Conservation (phyloP, 768 basidiomycete genomes). For the Lactifluus volemus region DNA sequence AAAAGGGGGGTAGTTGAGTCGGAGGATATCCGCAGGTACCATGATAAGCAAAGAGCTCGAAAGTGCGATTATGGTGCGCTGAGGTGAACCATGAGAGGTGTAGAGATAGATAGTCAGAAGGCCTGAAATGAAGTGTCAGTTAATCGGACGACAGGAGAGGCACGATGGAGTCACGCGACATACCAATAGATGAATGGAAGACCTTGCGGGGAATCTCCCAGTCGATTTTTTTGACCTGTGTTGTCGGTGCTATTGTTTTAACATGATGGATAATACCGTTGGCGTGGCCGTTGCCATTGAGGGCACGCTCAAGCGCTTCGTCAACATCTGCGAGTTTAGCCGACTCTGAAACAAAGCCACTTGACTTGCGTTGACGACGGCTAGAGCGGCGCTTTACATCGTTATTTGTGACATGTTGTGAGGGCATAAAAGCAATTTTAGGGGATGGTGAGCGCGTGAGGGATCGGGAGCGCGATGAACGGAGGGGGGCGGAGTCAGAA, state of each 20-base stretch:
- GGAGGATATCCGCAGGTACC: conserved; percentile 64
- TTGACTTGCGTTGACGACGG: conserved; percentile 17
- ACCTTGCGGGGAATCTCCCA: conserved; percentile 89
- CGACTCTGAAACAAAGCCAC: conserved; percentile 9
- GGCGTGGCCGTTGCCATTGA: conserved; percentile 4
- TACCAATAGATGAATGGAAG: conserved; percentile 84
- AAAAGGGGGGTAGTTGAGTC: conserved; percentile 57
- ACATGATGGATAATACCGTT: neutral
- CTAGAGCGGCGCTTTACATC: conserved; percentile 17
- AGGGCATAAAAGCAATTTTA: conserved; percentile 18
- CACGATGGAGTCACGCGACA: conserved; percentile 25
- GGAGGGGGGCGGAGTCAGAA: conserved; percentile 17
- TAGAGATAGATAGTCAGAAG: conserved; percentile 59
- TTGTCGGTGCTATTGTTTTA: neutral
- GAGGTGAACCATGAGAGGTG: conserved; percentile 37
- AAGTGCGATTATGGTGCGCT: conserved; percentile 50
- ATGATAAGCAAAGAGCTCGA: conserved; percentile 60
- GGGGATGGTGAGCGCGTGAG: conserved; percentile 20
- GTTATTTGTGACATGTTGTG: conserved; percentile 6
- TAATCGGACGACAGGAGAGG: conserved; percentile 1
- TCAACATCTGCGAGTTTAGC: conserved; percentile 19
- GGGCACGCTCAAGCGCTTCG: conserved; percentile 15
- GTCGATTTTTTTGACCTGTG: conserved; percentile 36
- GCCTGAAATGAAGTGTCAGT: conserved; percentile 31
- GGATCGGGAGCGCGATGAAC: conserved; percentile 19